These are phyloP conservation scores for Ailanthus altissimus DNA, from an alignment of 345 rosid genomes.

Conservation along the genomic window DNA sequence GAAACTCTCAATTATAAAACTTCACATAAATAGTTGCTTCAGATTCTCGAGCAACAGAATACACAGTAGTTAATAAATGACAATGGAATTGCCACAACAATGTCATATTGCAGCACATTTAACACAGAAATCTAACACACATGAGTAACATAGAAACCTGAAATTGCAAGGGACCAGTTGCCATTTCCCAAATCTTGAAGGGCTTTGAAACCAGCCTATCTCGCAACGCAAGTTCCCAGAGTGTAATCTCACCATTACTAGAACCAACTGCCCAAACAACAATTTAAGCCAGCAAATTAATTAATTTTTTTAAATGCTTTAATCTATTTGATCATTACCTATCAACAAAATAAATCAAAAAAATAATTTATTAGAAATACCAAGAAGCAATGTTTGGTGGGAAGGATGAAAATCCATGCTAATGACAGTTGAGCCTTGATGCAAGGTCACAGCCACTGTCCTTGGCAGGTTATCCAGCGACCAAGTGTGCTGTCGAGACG, in stretches of 20 bases:
- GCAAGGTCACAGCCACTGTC: slow-evolving; percentile 63
- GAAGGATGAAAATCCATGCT: slow-evolving; percentile 96
- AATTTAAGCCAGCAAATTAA: slow-evolving; percentile 28
- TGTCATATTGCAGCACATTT: not conserved
- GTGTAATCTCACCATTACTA: slow-evolving; percentile 70
- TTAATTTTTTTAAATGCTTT: not conserved
- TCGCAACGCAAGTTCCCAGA: slow-evolving; percentile 69
- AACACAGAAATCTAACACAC: slow-evolving; percentile 6
- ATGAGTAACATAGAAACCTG: slow-evolving; percentile 52
- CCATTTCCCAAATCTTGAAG: slow-evolving; percentile 74
- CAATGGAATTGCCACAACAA: not conserved
- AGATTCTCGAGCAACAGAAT: not conserved
- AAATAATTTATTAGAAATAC: slow-evolving; percentile 34
- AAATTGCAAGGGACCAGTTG: slow-evolving; percentile 49
- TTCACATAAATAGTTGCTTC: slow-evolving; percentile 23
- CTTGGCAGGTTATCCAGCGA: slow-evolving; percentile 83
- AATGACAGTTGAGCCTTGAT: slow-evolving; percentile 71
- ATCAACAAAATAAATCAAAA: slow-evolving; percentile 6
- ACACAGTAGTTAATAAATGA: not conserved
- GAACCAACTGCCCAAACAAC: slow-evolving; percentile 71
- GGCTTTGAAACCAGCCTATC: slow-evolving; percentile 72
- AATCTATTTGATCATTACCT: not conserved
- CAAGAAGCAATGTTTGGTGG: slow-evolving; percentile 68
- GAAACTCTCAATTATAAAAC: slow-evolving; percentile 19
- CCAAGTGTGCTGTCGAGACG: slow-evolving; percentile 61